A percentile compares a stretch with the other conserved stretches of the same genome.
phyloP scores from a whole-genome alignment of 208 protist species.

The Trypanosoma platydactyli region DNA sequence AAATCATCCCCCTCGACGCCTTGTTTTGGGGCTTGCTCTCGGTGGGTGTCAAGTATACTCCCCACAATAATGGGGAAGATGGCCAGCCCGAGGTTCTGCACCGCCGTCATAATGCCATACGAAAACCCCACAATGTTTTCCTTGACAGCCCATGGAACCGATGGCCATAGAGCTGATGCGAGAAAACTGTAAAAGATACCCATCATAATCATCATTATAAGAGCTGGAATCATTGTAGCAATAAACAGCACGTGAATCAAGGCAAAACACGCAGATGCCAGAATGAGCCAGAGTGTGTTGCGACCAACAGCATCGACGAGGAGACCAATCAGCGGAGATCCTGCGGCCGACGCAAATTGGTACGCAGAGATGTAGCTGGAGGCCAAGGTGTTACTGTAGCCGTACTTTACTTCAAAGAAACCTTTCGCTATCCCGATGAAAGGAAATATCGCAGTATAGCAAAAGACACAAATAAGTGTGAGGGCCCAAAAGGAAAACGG shows the following conservation, averaged over 20 bases:
- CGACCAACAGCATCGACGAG: conserved; percentile 83
- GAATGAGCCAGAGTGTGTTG: conserved; percentile 74
- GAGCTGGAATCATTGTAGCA: conserved; percentile 61
- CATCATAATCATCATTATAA: conserved; percentile 74
- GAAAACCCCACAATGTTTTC: conserved; percentile 76
- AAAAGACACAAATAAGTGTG: conserved; percentile 80
- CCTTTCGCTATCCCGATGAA: conserved; percentile 84
- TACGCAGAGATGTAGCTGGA: conserved; percentile 79
- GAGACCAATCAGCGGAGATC: conserved; percentile 77
- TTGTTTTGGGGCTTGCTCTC: not conserved
- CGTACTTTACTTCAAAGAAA: conserved; percentile 89
- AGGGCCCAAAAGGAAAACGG: conserved; percentile 80
- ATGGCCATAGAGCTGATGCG: conserved; percentile 87
- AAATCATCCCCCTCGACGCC: not conserved
- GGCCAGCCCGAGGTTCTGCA: conserved; percentile 88
- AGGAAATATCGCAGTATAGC: conserved; percentile 83
- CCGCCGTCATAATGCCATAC: conserved; percentile 91
- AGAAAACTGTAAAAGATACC: conserved; percentile 87
- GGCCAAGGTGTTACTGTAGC: conserved; percentile 48
- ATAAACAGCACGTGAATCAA: conserved; percentile 78
- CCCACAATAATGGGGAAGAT: conserved; percentile 71
- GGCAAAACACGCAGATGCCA: conserved; percentile 48
- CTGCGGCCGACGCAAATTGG: conserved; percentile 81
- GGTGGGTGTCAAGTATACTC: conserved; percentile 59
- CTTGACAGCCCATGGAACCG: conserved; percentile 70